Evolutionary conservation across 139 green algal genomes (phyloP).

Genomic region (Pleodorina starrii): DNA sequence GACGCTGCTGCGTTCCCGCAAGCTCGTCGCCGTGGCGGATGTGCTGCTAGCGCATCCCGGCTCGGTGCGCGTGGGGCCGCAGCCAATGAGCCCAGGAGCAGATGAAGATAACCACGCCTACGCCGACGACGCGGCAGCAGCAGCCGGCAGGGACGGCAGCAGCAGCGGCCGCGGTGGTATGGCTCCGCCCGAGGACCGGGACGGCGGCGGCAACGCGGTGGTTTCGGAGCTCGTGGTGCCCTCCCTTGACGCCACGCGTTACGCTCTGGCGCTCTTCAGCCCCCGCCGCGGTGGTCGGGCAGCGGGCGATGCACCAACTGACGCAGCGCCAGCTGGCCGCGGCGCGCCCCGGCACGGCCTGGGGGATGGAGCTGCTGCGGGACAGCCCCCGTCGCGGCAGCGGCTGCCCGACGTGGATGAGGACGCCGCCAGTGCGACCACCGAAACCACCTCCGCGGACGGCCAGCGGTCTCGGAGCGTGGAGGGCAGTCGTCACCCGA

Average conservation of each 20-base stretch:
- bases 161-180: background rate
- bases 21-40: background rate
- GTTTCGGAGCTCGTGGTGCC: background rate
- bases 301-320: too few relatives aligned
- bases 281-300: background rate
- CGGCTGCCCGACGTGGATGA: too few relatives aligned
- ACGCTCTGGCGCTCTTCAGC: slow-evolving; percentile 16
- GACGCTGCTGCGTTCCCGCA: background rate
- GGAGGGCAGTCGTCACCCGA: too few relatives aligned
- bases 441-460: too few relatives aligned
- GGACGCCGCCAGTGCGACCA: too few relatives aligned
- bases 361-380: too few relatives aligned
- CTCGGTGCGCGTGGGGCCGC: background rate
- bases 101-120: too few relatives aligned
- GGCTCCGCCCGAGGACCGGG: background rate
- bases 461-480: too few relatives aligned
- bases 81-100: too few relatives aligned
- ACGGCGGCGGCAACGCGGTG: background rate
- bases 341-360: too few relatives aligned
- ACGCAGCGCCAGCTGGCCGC: too few relatives aligned
- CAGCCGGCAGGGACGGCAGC: background rate
- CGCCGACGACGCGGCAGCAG: background rate
- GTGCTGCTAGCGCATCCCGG: background rate
- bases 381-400: too few relatives aligned
- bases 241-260: background rate